These are phyloP conservation scores for Scopulariopsis brevicaulis DNA, from an alignment of 2,329 filamentous ascomycete genomes.

Conservation along the genomic window DNA sequence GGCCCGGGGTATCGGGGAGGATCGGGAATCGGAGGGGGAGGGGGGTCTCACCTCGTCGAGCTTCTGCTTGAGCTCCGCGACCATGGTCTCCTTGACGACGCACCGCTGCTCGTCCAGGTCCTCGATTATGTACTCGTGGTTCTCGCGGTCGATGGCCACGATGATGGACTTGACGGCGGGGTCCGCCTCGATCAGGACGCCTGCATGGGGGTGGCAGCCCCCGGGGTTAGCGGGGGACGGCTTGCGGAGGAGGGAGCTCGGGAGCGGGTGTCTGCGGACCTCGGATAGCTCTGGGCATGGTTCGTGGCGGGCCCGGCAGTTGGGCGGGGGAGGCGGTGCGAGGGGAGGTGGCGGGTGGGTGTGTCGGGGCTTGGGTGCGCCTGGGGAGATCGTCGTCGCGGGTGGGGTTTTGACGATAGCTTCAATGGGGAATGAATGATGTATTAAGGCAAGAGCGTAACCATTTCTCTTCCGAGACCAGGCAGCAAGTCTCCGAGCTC, in stretches of 20 bases:
- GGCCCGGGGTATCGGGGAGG: too few relatives aligned
- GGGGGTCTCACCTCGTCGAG: conserved; percentile 49
- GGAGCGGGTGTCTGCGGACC: conserved; percentile 23
- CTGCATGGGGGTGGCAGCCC: conserved; percentile 20
- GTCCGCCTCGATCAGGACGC: conserved; percentile 70
- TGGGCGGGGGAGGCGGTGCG: neutral
- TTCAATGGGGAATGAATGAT: too few relatives aligned
- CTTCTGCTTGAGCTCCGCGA: conserved; percentile 53
- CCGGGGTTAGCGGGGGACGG: conserved; percentile 5
- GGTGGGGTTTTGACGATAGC: neutral
- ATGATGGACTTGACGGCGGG: conserved; percentile 84
- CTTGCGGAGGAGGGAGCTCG: neutral
- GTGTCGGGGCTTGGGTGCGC: neutral
- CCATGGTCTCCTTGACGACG: conserved; percentile 64
- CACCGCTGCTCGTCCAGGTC: conserved; percentile 69
- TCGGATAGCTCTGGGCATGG: conserved; percentile 46
- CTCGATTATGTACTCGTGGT: conserved; percentile 67
- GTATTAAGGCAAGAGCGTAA: neutral
- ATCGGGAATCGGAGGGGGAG: too few relatives aligned
- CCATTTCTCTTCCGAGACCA: neutral
- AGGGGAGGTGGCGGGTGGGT: neutral
- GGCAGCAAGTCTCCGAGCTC: neutral
- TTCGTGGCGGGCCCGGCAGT: conserved; percentile 7
- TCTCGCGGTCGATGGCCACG: conserved; percentile 59
- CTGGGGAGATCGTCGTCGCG: neutral